Evolutionary conservation across 106 monocot genomes (phyloP).

Genomic region (Allium fistulosum): DNA sequence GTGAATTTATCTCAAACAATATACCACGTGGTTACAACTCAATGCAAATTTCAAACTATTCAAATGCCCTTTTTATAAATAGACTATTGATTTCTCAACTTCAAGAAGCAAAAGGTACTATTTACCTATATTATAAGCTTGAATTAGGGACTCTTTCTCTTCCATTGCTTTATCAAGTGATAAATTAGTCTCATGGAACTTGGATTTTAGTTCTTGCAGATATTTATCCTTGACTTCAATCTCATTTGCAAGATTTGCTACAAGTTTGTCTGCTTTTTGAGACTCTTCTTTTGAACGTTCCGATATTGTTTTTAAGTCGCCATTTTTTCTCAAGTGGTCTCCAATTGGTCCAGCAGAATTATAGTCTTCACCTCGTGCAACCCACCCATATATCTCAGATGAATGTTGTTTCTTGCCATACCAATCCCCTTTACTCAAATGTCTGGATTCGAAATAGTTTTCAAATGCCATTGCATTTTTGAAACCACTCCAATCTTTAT

Average conservation of each 20-base stretch:
- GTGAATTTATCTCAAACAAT: too few relatives aligned
- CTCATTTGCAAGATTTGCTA: constrained; percentile 29
- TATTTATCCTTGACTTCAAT: constrained; percentile 44
- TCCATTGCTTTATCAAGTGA: constrained; percentile 42
- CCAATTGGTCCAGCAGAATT: constrained; percentile 29
- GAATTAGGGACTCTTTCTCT: constrained; percentile 30
- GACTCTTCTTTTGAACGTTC: constrained; percentile 34
- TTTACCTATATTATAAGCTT: constrained; percentile 27
- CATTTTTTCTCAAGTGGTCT: constrained; percentile 38
- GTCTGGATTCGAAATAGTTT: constrained; percentile 35
- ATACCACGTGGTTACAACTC: too few relatives aligned
- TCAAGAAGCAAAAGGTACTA: constrained; percentile 1
- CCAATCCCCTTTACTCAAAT: constrained; percentile 35
- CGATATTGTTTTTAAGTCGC: constrained; percentile 50
- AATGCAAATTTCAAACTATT: too few relatives aligned
- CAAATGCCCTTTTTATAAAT: too few relatives aligned
- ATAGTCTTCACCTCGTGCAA: constrained; percentile 61
- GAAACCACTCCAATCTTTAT: constrained; percentile 70
- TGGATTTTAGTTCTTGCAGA: constrained; percentile 45
- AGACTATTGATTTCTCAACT: neutral
- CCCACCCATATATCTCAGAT: constrained; percentile 54
- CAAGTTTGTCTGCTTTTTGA: constrained; percentile 33
- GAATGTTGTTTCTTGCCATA: constrained; percentile 11
- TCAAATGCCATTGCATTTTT: constrained; percentile 63
- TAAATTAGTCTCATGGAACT: constrained; percentile 33